Evolutionary conservation across 2,329 filamentous ascomycete species (phyloP), one percentile per base, ranked within the genome.

Genomic region (Nigrospora osmanthi): DNA sequence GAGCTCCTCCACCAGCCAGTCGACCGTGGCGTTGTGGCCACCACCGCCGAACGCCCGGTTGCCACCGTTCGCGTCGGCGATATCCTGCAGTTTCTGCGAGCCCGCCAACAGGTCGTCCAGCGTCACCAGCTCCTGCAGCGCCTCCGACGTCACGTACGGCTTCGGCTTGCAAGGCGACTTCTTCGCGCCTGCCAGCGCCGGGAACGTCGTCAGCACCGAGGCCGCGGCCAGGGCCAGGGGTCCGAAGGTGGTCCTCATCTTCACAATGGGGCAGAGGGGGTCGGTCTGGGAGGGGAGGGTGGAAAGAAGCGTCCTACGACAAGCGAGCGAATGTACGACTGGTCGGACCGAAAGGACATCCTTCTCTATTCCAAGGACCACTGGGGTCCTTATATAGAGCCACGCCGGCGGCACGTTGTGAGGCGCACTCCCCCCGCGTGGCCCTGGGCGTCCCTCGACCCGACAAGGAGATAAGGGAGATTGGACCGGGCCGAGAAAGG

Each of bases 1-100:
- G 28, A 73, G 60, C 17, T 64, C 63, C 43, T 69, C 58, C 58
- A 64, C 65, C 45, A 72, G 56, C 51, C 59, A 73, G 56, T 71
- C 66, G 42, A 72, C 62, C 6, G 69, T 74, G 43, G 64, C 62
- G 45, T 72, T 70, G 60, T 72, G 70, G 43, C 71, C 70, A 32
- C 54, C 55, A 45, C 67, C 61, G 38, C 68, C 69, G 43, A 73
- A 71, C 40, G 61, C 66, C 30, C 70, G 69, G 54, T 66, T 71
- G 37, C 65, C 63, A 31, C 54, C 64, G 45, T 71, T 60, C 32
- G 63, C 62, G 23, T 67, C 59, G 17, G 72, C 69, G 41, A 74
- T 60, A 50, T 65, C 61, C 52, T 72, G 64, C 2, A 75, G 65
- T 54, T 65, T 67, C 52, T 71, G 58, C 6, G 70, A 65, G 32